Evolutionary conservation across 148 eudicot species (phyloP).

Genomic region (Hydrangea macrophylla): DNA sequence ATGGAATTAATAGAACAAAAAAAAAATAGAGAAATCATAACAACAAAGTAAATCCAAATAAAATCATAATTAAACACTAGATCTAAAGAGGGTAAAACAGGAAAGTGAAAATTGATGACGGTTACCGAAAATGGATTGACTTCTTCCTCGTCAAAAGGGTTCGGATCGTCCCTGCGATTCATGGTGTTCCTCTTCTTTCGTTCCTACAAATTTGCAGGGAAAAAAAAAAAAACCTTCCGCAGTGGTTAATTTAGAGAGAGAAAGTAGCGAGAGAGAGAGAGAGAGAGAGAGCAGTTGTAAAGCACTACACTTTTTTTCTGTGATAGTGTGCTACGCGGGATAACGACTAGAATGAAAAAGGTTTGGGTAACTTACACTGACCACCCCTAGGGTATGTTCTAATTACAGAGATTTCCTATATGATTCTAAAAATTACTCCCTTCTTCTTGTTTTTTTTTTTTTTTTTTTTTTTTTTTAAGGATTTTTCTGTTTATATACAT

Average conservation of each 20-base stretch:
- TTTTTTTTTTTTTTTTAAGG: too few species aligned
- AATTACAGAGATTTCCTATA: too few species aligned
- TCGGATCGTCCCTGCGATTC: slow-evolving; percentile 49
- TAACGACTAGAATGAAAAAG: not conserved
- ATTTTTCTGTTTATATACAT: too few species aligned
- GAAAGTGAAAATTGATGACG: not conserved
- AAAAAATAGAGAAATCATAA: too few species aligned
- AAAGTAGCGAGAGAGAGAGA: slow-evolving; percentile 11
- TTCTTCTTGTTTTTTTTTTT: too few species aligned
- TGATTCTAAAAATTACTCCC: too few species aligned
- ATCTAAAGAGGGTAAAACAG: not conserved
- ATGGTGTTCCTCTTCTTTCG: slow-evolving; percentile 18
- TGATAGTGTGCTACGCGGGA: slow-evolving; percentile 14
- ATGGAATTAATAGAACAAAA: not conserved
- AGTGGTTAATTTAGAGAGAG: slow-evolving; percentile 9
- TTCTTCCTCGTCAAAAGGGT: slow-evolving; percentile 58
- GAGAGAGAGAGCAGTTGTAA: slow-evolving; percentile 14
- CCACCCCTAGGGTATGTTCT: too few species aligned
- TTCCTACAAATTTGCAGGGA: slow-evolving; percentile 14
- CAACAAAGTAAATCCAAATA: not conserved
- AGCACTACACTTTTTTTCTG: not conserved
- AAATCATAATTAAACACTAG: not conserved
- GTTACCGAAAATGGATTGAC: slow-evolving; percentile 90
- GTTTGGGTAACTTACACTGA: too few species aligned
- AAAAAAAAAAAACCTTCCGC: slow-evolving; percentile 11